Base-by-base conservation (phyloP, 2,329 filamentous ascomycete genomes). In the Nothophaeocryptopus gaeumannii region DNA sequence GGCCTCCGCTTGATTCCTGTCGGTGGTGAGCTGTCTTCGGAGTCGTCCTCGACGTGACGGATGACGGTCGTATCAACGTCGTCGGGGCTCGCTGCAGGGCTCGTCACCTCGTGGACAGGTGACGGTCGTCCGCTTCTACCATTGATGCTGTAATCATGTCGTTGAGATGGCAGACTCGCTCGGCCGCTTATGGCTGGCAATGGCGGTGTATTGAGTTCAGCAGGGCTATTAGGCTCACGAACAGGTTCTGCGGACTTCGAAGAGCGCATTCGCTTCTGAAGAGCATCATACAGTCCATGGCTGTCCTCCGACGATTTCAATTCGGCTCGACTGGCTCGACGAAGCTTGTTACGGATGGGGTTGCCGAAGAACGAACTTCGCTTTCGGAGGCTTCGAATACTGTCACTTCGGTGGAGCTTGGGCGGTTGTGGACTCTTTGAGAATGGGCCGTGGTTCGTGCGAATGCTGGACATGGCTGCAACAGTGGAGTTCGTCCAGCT, bases 401-500 rank as follows among this genome's bases (percentile, higher is more conserved):
- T 61, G 31, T 47, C 45, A 35, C 54, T 56, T 15, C 50, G 45
- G 9, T 53, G 38, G 8, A 14, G 39, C 42, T 39, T 38, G 26
- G 32, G 30, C 7, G 39, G 29, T 12, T 29, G 39, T 35, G 37
- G 45, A 15, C 37, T 38, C 10, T 32, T 16, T 14, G 45, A 35
- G 14, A 48, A 50, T 8, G 54, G 48, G 3, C 54, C 51, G 15
- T 50, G 50, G 16, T 51, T 51, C 15, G 73, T 77, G 69, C 52
- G 73, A 51, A 71, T 75, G 51, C 65, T 80, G 5, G 76, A 68
- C 2, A 79, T 76, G 2, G 79, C 82, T 49, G 77, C 77, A 1
- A 76, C 74, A 1, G 79, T 80, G 0, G 85, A 86, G 53, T 82
- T 81, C 4, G 79, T 79, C 86, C 86, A 89, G 65, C 85, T 89